Base-by-base conservation (phyloP, 2,329 filamentous ascomycete genomes). In the Capronia coronata region DNA sequence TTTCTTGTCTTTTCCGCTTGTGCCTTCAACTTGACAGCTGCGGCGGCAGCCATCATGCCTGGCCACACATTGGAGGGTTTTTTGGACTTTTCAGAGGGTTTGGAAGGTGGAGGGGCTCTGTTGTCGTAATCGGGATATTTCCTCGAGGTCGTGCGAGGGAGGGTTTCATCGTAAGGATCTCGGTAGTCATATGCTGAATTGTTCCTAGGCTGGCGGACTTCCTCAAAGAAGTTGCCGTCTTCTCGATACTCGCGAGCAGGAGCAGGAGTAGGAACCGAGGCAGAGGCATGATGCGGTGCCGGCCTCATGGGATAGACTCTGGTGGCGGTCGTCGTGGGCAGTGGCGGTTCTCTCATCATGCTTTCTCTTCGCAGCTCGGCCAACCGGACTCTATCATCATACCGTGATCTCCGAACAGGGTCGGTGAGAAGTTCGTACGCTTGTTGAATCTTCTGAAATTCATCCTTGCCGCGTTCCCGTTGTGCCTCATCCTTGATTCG, bases 361-460 rank as follows among this genome's bases (percentile, higher is more conserved):
- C 72, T 68, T 58, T 81, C 74, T 55, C 69, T 80, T 64, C 77
- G 77, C 61, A 87, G 69, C 64, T 83, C 79, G 43, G 78, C 79
- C 55, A 90, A 67, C 61, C 76, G 80, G 54, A 84, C 74, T 64
- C 83, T 78, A 45, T 88, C 82, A 68, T 97, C 88, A 67, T 96
- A 95, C 59, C 82, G 81, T 51, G 73, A 69, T 52, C 87, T 76
- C 64, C 83, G 80, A 5, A 72, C 75, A 22, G 91, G 85, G 64
- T 96, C 84, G 62, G 81, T 86, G 53, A 98, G 79, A 23, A 93
- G 75, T 68, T 97, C 93, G 69, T 95, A 98, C 43, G 93, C 90
- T 61, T 90, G 81, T 67, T 96, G 90, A 27, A 97, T 87, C 65
- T 82, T 83, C 68, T 96, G 89, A 63, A 97, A 98, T 68, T 94